Conservation (phyloP, 495 filamentous ascomycete species). For the Xylaria palmicola region DNA sequence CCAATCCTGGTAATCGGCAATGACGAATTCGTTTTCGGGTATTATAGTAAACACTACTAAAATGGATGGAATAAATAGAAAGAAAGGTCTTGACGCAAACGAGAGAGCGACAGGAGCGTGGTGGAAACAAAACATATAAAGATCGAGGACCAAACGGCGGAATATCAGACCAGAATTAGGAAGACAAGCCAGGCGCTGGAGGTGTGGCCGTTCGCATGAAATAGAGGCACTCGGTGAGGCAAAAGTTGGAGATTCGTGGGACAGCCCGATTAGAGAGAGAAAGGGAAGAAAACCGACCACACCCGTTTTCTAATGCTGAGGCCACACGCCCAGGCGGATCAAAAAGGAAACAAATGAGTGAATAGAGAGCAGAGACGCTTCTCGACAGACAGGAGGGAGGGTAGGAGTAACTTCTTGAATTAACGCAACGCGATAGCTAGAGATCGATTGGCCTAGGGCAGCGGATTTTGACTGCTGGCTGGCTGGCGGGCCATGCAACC, state of each 20-base stretch:
- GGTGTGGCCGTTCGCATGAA: constrained; percentile 25
- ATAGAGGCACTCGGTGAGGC: constrained; percentile 20
- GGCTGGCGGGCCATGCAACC: constrained; percentile 26
- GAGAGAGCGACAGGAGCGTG: background rate
- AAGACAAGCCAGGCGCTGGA: constrained; percentile 19
- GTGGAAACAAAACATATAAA: constrained; percentile 31
- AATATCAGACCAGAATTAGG: constrained; percentile 21
- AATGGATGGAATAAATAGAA: constrained; percentile 19
- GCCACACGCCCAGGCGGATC: constrained; percentile 24
- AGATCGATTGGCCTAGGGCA: constrained; percentile 33
- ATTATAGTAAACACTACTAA: constrained; percentile 23
- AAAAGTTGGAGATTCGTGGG: constrained; percentile 22
- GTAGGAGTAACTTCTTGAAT: constrained; percentile 30
- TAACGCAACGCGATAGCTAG: constrained; percentile 20
- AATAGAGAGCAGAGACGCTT: constrained; percentile 23
- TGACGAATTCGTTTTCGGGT: constrained; percentile 26
- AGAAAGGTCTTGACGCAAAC: constrained; percentile 5
- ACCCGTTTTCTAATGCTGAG: constrained; percentile 24
- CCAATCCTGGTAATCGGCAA: constrained; percentile 17
- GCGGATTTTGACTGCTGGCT: constrained; percentile 27
- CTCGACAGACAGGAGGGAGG: constrained; percentile 21
- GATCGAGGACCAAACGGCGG: constrained; percentile 21
- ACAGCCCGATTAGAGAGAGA: constrained; percentile 24
- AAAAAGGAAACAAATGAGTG: constrained; percentile 28
- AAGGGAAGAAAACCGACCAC: constrained; percentile 21